These are phyloP conservation scores for Andrographis paniculata DNA, from an alignment of 305 asterid species.

Conservation along the genomic window DNA sequence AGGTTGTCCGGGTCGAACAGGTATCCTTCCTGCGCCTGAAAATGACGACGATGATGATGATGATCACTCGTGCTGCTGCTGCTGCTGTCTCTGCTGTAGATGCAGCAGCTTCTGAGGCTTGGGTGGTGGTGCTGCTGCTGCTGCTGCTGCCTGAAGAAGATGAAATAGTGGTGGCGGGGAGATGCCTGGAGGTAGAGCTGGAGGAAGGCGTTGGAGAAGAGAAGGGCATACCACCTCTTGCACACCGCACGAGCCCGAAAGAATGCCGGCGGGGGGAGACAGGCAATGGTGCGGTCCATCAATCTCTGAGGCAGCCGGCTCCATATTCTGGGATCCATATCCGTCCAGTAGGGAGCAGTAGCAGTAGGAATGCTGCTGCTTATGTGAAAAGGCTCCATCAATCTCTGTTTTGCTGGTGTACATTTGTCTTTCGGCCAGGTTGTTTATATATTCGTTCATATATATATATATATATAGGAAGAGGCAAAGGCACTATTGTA, in stretches of 20 bases:
- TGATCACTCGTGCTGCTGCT: not conserved
- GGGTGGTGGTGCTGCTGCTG: too few relatives aligned
- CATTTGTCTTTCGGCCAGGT: slow-evolving; percentile 12
- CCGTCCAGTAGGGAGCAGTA: not conserved
- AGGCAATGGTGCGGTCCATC: slow-evolving; percentile 62
- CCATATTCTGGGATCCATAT: slow-evolving; percentile 81
- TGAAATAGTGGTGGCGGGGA: slow-evolving; percentile 54
- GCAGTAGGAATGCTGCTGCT: not conserved
- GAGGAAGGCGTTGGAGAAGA: slow-evolving; percentile 57
- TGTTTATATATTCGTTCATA: slow-evolving; percentile 31
- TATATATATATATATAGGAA: not conserved
- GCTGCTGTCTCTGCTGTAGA: slow-evolving; percentile 32
- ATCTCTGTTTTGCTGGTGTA: not conserved
- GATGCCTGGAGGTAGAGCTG: slow-evolving; percentile 59
- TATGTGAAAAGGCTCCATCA: not conserved
- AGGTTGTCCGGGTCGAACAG: slow-evolving; percentile 56
- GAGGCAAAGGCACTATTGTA: slow-evolving; percentile 3
- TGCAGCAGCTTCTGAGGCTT: slow-evolving; percentile 28
- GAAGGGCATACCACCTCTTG: slow-evolving; percentile 71
- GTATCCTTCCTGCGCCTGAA: slow-evolving; percentile 32
- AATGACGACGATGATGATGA: not conserved
- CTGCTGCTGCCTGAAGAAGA: slow-evolving; percentile 33
- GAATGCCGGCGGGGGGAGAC: slow-evolving; percentile 80
- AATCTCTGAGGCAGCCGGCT: slow-evolving; percentile 67
- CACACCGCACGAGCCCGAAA: slow-evolving; percentile 76